Percentiles rank a stretch among this genome's conserved stretches.
phyloP scores from a whole-genome alignment of 169 alveolate species.

The Toxoplasma gondii region DNA sequence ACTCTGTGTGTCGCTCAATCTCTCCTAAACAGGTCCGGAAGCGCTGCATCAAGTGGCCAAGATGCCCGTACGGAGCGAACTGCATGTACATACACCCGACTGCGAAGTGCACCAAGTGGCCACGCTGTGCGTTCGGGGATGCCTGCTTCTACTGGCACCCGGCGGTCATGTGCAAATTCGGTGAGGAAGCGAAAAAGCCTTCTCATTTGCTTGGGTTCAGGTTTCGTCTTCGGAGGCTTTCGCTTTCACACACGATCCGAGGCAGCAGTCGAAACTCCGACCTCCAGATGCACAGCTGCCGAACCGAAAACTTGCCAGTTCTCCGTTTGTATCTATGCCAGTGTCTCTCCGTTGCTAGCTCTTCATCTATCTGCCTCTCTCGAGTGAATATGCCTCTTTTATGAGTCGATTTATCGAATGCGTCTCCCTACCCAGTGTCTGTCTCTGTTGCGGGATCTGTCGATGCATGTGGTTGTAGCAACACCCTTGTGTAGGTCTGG shows the following conservation, averaged over 20 bases:
- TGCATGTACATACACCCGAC: slow-evolving; percentile 85
- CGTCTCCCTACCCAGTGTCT: background rate
- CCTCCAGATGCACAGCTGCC: too few species aligned
- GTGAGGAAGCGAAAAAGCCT: slow-evolving; percentile 7
- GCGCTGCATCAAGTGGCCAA: slow-evolving; percentile 80
- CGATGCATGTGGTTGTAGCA: too few species aligned
- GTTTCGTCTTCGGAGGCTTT: too few species aligned
- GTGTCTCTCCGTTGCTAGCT: too few species aligned
- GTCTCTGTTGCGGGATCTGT: too few species aligned
- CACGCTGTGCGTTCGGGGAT: slow-evolving; percentile 78
- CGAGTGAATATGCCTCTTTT: background rate
- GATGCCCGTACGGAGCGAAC: slow-evolving; percentile 81
- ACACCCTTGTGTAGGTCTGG: too few species aligned
- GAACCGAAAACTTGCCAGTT: too few species aligned
- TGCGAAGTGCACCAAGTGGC: slow-evolving; percentile 77
- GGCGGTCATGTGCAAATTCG: slow-evolving; percentile 77
- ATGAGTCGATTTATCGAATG: background rate
- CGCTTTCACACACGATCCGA: too few species aligned
- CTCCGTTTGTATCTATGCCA: too few species aligned
- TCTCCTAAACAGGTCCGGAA: slow-evolving; percentile 67
- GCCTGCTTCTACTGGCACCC: slow-evolving; percentile 80
- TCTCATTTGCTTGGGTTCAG: too few species aligned
- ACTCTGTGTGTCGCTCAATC: too few species aligned
- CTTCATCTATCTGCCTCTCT: background rate
- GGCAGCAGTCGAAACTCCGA: too few species aligned